Base-by-base conservation (phyloP, 352 stramenopile genomes). In the Pelagophyceae sp. region DNA sequence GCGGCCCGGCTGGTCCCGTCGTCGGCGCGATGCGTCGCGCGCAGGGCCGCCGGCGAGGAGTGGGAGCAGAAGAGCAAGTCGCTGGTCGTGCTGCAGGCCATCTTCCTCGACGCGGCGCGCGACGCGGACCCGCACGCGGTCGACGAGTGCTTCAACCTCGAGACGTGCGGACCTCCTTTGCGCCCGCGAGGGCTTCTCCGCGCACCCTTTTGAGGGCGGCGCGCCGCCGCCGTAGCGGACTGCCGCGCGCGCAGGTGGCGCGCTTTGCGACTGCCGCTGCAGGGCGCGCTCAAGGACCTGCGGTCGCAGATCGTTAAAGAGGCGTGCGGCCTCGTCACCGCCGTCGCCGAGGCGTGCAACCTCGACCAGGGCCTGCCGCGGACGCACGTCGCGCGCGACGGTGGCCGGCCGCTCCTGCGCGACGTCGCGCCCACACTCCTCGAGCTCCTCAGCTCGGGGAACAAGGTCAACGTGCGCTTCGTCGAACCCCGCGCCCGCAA, bases 221-320 rank as follows among this genome's bases (percentile, higher is more conserved):
- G n/a, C n/a, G n/a, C n/a, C n/a, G n/a, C n/a, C 35, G 63, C 6
- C 29, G 63, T 45, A 32, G 6, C 29, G 5, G 19, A 6, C 5
- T 72, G 37, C 35, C 29, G 40, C 63, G 63, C 63, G 31, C 29
- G 29, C 3, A 29, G 29, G 31, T 72, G 63, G 63, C 63, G 63
- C 29, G 63, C 63, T 11, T 35, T 72, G 35, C 63, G 63, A 17
- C 35, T 72, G 63, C 63, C 63, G 63, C 19, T 72, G 5, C 63
- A 72, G 63, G 2, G 3, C 29, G 37, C 6, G 6, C 35, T 72
- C 29, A 38, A 45, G 35, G 63, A 72, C 29, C 63, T 45, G 31
- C 63, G 63, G 35, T 50, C 31, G 2, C 63, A 72, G 6, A 17
- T 72, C 31, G 63, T 72, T 5, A 3, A 32, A 3, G 63, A 72